Evolutionary conservation across 176 grass and related monocot genomes (phyloP).

Genomic region (Carex littledalei): DNA sequence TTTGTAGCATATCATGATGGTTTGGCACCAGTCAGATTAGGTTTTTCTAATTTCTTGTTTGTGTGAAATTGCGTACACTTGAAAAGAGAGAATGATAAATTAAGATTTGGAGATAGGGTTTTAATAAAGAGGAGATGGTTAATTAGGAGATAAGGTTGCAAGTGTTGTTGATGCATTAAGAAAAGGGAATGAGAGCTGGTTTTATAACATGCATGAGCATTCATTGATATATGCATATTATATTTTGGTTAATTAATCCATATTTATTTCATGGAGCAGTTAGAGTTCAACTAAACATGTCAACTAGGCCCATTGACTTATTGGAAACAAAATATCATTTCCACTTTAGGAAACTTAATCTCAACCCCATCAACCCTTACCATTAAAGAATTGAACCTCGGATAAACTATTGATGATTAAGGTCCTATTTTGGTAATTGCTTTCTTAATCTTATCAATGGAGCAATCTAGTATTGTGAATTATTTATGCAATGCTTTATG

Average conservation of each 20-base stretch:
- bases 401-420: background rate
- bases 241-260: background rate
- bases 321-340: background rate
- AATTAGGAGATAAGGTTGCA: background rate
- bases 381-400: background rate
- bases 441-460: background rate
- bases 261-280: background rate
- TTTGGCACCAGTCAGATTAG: too few species aligned
- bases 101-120: background rate
- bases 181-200: background rate
- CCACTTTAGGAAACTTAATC: background rate
- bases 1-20: too few species aligned
- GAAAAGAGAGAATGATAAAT: background rate
- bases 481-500: background rate
- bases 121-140: background rate
- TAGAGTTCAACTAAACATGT: conserved; percentile 12
- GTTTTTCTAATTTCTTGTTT: too few species aligned
- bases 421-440: background rate
- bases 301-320: background rate
- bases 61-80: too few species aligned
- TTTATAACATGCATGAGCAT: conserved; percentile 27
- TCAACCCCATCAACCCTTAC: background rate
- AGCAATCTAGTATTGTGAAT: background rate
- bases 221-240: background rate
- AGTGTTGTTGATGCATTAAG: conserved; percentile 14